Base-by-base conservation (phyloP, 1,139 yeast species). In the Arxiozyma heterogenica region DNA sequence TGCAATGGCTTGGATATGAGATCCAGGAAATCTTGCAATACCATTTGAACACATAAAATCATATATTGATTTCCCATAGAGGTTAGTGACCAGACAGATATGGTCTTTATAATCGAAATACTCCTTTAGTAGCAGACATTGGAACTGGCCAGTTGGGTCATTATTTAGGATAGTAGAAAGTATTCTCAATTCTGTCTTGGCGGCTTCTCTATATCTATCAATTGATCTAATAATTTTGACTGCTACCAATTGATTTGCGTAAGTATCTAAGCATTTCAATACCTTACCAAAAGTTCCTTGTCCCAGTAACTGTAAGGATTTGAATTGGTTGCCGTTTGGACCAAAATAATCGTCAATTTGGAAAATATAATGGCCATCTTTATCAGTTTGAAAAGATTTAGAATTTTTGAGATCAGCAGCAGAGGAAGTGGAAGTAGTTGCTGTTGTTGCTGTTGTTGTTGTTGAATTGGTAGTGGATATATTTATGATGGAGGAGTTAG, bases 281-380 rank as follows among this genome's bases (percentile, higher is more conserved):
- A 94, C 99, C 67, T 91, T 93, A 21, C 98, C 98, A 74, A 93
- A 94, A 0, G 98, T 94, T 8, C 99, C 99, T 66, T 93, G 98
- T 23, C 99, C 99, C 57, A 94, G 74, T 53, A 89, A 73, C 54
- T 83, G 78, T 41, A 79, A 73, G 21, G 87, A 83, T 27, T 81
- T 71, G 63, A 85, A 84, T 51, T 95, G 75, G 20, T 46, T 17
- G 51, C 81, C 81, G 60, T 84, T 80, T 39, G 91, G 85, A 17
- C 65, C 62, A 68, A 85, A 84, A 3, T 70, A 61, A 47, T 83
- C 82, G 57, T 83, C 81, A 17, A 76, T 71, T 54, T 75, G 80
- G 44, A 86, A 83, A 50, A 86, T 79, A 65, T 87, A 89, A 69
- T 90, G 94, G 0, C 96, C 96, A 59, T 88, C 90, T 51, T 82